Conservation (phyloP, 495 filamentous ascomycete species). For the Hypoxylon trugodes region DNA sequence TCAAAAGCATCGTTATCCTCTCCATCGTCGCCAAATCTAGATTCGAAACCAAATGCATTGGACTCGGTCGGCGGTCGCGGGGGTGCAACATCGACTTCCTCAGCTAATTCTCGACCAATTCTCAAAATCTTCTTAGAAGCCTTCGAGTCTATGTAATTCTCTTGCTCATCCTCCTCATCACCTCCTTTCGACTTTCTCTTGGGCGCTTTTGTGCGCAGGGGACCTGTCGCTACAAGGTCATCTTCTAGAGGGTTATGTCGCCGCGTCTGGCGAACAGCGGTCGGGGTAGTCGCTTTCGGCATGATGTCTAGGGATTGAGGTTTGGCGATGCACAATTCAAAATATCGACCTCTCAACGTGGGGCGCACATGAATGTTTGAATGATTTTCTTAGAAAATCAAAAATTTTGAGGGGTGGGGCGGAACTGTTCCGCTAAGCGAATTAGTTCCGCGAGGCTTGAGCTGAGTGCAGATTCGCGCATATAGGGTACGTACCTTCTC, state of each 20-base stretch:
- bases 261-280: conserved; percentile 45
- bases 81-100: conserved; percentile 65
- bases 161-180: conserved; percentile 67
- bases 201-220: conserved; percentile 61
- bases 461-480: no score
- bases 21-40: conserved; percentile 44
- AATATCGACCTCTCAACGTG: conserved; percentile 30
- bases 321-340: conserved; percentile 4
- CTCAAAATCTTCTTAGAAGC: conserved; percentile 86
- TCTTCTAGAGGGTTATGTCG: conserved; percentile 78
- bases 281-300: conserved; percentile 61
- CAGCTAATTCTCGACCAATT: conserved; percentile 82
- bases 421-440: conserved; percentile 30
- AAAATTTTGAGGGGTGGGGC: conserved; percentile 38
- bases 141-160: conserved; percentile 82
- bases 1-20: conserved; percentile 55
- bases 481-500: no score
- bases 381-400: conserved; percentile 34
- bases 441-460: conserved; percentile 25
- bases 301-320: conserved; percentile 41
- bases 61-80: conserved; percentile 32
- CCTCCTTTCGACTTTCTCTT: conserved; percentile 65
- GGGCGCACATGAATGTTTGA: conserved; percentile 27
- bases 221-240: conserved; percentile 72
- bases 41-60: conserved; percentile 56